Percentiles rank a stretch among this genome's conserved stretches.
Evolutionary conservation across 2,329 filamentous ascomycete genomes (phyloP).

Genomic region (Byssoonygena ceratinophila): DNA sequence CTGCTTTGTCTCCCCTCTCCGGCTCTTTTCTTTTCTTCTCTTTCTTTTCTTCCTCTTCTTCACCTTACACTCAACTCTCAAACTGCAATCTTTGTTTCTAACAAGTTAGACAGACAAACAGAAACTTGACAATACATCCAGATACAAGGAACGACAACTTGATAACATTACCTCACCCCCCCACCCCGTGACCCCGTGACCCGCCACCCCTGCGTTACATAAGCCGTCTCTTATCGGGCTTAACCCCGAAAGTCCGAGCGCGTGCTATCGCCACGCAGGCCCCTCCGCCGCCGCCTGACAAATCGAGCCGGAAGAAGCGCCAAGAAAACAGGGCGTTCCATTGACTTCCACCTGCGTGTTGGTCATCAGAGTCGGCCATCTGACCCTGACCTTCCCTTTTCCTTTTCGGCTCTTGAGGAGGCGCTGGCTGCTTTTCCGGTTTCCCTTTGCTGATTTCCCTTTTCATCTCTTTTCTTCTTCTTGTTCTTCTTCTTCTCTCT

Average conservation of each 20-base stretch:
- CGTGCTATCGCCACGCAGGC: conserved; percentile 2
- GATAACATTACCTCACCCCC: too few relatives aligned
- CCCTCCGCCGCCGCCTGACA: conserved; percentile 5
- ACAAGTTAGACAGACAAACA: too few relatives aligned
- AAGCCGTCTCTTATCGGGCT: background rate
- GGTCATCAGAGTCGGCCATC: conserved; percentile 20
- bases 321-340: conserved; percentile 18
- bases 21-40: background rate
- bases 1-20: background rate
- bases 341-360: conserved; percentile 23
- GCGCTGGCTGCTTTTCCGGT: conserved; percentile 10
- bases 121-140: too few relatives aligned
- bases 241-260: conserved; percentile 1
- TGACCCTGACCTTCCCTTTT: conserved; percentile 9
- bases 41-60: background rate
- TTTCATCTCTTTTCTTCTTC: conserved; percentile 1
- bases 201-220: background rate
- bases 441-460: conserved; percentile 3
- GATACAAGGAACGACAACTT: too few relatives aligned
- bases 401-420: conserved; percentile 6
- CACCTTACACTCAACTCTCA: background rate
- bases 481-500: conserved; percentile 11
- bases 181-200: too few relatives aligned
- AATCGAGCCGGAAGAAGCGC: too few relatives aligned
- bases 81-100: too few relatives aligned